Evolutionary conservation across 768 basidiomycete genomes (phyloP), one percentile per base, ranked within the genome.

Genomic region (Fistulinella prunicolor): DNA sequence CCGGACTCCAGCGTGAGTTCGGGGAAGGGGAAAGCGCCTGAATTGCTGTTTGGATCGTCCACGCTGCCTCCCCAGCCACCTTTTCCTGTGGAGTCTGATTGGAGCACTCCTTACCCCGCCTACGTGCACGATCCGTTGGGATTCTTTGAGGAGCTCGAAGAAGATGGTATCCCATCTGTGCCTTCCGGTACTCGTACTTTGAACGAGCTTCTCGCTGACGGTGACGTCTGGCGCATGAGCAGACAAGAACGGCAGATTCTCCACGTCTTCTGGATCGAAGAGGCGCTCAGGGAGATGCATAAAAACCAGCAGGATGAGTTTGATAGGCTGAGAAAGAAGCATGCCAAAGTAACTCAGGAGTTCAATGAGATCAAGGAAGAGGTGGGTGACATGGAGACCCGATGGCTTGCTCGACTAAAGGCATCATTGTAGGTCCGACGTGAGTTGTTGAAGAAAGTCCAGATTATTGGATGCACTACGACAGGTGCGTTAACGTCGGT

Each of bases 401-500:
- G n/a, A n/a, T n/a, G n/a, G n/a, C n/a, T n/a, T n/a, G n/a, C n/a
- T n/a, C n/a, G n/a, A n/a, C n/a, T n/a, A n/a, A n/a, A n/a, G n/a
- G n/a, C n/a, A n/a, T n/a, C n/a, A n/a, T n/a, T 34, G 2, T 53
- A 89, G 87, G 65, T 71, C 41, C 75, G 82, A 12, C 76, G 81
- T 0, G 70, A 72, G 5, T 64, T 90, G 6, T 69, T 91, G 6
- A 60, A 63, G 26, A 62, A 71, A 6, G 72, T 78, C 0, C 77
- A 86, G 56, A 73, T 91, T 17, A 78, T 89, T 38, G 89, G 84
- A 6, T 88, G 86, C 51, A 91, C 88, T 0, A 89, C 87, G 0
- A 88, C 82, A 19, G 86, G 85, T 83, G 59, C 20, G 20, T 21
- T n/a, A n/a, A n/a, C n/a, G n/a, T n/a, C n/a, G n/a, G n/a, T n/a